phyloP scores from a whole-genome alignment of 805 yeast species.

The Wickerhamomyces bovis region DNA sequence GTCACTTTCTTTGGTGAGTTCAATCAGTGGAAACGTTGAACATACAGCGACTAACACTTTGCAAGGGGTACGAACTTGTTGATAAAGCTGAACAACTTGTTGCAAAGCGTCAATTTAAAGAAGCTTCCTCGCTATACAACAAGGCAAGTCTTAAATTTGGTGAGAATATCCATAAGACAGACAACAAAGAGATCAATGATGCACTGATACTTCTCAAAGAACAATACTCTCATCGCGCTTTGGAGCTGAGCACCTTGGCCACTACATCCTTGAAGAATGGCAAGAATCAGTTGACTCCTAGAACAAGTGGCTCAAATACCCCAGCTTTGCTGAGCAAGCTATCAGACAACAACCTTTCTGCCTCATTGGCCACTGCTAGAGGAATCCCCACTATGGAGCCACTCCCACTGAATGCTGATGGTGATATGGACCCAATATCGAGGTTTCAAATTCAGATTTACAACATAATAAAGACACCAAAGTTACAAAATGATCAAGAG shows the following conservation, averaged over 20 bases:
- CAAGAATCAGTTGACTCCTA: background rate
- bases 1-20: background rate
- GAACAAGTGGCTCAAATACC: background rate
- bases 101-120: conserved; percentile 34
- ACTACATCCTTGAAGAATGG: conserved; percentile 1
- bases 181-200: conserved; percentile 23
- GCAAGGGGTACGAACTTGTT: conserved; percentile 45
- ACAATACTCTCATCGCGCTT: conserved; percentile 26
- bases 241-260: conserved; percentile 20
- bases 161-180: conserved; percentile 19
- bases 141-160: conserved; percentile 31
- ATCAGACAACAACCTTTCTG: conserved; percentile 2
- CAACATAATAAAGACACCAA: conserved; percentile 18
- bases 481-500: conserved; percentile 1
- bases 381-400: conserved; percentile 5
- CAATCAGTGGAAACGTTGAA: too few relatives aligned
- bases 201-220: conserved; percentile 26
- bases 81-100: conserved; percentile 48
- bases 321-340: background rate
- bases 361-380: conserved; percentile 11
- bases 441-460: conserved; percentile 19
- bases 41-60: background rate
- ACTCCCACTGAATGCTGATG: background rate
- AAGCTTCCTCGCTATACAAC: conserved; percentile 34
- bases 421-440: conserved; percentile 16